phyloP scores from a whole-genome alignment of 805 yeast genomes.

The Hanseniaspora pseudoguilliermondii region DNA sequence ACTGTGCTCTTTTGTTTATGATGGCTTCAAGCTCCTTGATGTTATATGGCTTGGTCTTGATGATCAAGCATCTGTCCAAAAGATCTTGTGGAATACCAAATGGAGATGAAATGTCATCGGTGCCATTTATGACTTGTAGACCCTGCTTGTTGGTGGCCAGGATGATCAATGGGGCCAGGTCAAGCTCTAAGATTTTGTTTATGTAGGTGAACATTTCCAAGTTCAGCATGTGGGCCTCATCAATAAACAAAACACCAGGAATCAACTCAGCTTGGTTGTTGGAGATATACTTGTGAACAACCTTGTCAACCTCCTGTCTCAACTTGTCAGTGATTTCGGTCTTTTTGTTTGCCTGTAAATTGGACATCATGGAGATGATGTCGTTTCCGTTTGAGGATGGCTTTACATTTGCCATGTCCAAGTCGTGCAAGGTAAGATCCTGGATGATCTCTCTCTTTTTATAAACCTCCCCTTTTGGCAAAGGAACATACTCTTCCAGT shows the following conservation, averaged over 20 bases:
- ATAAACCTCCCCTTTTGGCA: conserved; percentile 98
- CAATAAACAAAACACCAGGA: conserved; percentile 95
- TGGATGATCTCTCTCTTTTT: conserved; percentile 96
- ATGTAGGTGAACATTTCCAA: conserved; percentile 92
- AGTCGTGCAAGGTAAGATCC: conserved; percentile 90
- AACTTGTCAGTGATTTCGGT: conserved; percentile 95
- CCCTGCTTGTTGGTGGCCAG: conserved; percentile 91
- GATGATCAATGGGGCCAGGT: conserved; percentile 88
- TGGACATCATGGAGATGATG: conserved; percentile 92
- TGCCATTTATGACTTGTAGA: conserved; percentile 79
- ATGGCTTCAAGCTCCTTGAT: conserved; percentile 72
- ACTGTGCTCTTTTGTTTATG: conserved; percentile 64
- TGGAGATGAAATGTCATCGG: conserved; percentile 73
- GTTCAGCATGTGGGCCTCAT: conserved; percentile 96
- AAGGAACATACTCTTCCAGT: conserved; percentile 96
- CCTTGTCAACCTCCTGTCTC: conserved; percentile 86
- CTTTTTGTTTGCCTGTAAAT: conserved; percentile 85
- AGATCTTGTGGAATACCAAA: conserved; percentile 96
- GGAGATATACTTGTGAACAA: conserved; percentile 88
- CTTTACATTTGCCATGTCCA: conserved; percentile 90
- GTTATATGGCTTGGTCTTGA: conserved; percentile 80
- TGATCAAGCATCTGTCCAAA: conserved; percentile 79
- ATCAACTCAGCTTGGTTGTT: conserved; percentile 96
- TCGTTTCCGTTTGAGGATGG: conserved; percentile 92
- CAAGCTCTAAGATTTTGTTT: conserved; percentile 83